These are phyloP conservation scores for Begonia masoniana DNA, from an alignment of 306 rosid genomes.

Conservation along the genomic window DNA sequence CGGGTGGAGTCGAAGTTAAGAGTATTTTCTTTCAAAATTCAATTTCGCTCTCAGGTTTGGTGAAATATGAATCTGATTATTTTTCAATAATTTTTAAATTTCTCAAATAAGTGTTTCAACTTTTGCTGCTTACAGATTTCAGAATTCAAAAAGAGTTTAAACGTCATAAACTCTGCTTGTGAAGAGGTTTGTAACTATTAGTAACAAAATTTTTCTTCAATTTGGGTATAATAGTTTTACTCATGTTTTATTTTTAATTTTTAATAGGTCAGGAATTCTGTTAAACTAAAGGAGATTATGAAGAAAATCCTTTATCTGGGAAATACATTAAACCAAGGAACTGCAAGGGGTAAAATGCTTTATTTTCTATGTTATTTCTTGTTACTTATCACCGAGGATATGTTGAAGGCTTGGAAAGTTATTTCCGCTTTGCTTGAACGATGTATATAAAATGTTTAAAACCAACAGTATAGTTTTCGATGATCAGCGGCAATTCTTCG, in stretches of 20 bases:
- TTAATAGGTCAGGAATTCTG: conserved; percentile 61
- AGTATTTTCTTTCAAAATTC: conserved; percentile 93
- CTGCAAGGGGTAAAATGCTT: conserved; percentile 71
- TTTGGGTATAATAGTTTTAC: conserved; percentile 15
- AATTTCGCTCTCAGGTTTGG: conserved; percentile 86
- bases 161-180: conserved; percentile 72
- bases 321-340: conserved; percentile 92
- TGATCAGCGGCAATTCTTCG: neutral
- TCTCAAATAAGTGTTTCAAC: conserved; percentile 1
- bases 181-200: conserved; percentile 54
- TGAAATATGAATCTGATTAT: conserved; percentile 19
- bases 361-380: conserved; percentile 1
- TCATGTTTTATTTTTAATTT: conserved; percentile 13
- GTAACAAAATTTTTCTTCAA: conserved; percentile 7
- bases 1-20: conserved; percentile 93
- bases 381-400: neutral
- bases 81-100: neutral
- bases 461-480: neutral
- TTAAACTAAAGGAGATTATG: conserved; percentile 79
- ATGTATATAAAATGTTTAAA: neutral
- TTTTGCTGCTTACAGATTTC: conserved; percentile 32
- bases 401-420: neutral
- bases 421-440: neutral
- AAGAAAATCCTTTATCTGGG: conserved; percentile 82
- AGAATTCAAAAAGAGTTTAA: conserved; percentile 77